Evolutionary conservation across 192 early-diverging fungal species (phyloP).

Genomic region (Ambispora gerdemannii): DNA sequence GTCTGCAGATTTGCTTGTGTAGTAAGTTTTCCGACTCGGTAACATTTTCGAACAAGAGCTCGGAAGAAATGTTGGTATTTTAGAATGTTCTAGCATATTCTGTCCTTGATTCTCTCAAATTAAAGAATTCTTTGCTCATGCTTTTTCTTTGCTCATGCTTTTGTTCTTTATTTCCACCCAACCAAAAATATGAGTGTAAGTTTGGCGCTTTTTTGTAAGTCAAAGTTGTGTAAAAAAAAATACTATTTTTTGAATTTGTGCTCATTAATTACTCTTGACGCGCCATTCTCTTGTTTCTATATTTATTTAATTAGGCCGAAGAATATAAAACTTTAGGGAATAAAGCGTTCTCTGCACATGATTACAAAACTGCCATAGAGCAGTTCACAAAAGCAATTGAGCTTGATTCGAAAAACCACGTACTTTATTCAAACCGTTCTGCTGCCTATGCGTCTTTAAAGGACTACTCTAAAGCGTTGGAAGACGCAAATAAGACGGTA

Average conservation of each 20-base stretch:
- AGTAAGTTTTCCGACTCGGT: too few relatives aligned
- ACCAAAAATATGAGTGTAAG: not conserved
- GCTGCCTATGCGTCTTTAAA: slow-evolving; percentile 77
- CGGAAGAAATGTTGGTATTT: too few relatives aligned
- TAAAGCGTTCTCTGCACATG: slow-evolving; percentile 76
- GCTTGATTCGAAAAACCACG: slow-evolving; percentile 84
- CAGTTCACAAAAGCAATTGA: slow-evolving; percentile 81
- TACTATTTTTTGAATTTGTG: not conserved
- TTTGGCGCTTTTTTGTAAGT: not conserved
- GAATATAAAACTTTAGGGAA: slow-evolving; percentile 64
- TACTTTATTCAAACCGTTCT: slow-evolving; percentile 92
- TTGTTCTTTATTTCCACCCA: too few relatives aligned
- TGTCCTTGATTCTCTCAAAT: not conserved
- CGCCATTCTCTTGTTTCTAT: too few relatives aligned
- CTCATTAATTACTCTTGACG: too few relatives aligned
- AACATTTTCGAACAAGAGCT: too few relatives aligned
- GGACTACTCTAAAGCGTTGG: slow-evolving; percentile 71
- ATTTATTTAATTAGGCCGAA: slow-evolving; percentile 31
- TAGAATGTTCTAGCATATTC: not conserved
- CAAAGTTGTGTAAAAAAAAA: not conserved
- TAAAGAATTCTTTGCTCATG: not conserved
- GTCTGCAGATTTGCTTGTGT: too few relatives aligned
- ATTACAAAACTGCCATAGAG: slow-evolving; percentile 73
- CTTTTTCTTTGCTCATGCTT: not conserved
- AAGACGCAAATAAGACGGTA: slow-evolving; percentile 84